phyloP scores from a whole-genome alignment of 2,329 filamentous ascomycete species.

The Cephalotrichum gorgonifer region DNA sequence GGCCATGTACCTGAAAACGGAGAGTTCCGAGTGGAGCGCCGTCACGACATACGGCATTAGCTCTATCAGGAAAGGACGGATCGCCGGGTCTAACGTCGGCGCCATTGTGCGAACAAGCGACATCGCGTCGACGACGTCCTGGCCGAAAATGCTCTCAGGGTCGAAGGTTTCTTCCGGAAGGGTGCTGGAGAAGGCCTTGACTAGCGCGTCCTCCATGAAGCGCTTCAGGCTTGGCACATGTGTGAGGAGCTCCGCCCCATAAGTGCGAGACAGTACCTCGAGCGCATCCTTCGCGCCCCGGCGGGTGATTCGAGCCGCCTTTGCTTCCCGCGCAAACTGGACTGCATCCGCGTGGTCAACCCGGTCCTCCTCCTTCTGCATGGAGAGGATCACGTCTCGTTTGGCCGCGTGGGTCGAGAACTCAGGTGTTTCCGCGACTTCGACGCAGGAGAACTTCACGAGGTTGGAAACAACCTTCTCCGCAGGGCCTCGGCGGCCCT shows the following conservation, averaged over 20 bases:
- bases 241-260: conserved; percentile 67
- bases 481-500: conserved; percentile 71
- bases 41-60: conserved; percentile 80
- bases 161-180: conserved; percentile 66
- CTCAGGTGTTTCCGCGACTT: conserved; percentile 94
- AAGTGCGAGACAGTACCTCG: conserved; percentile 73
- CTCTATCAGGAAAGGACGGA: conserved; percentile 72
- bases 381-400: conserved; percentile 73
- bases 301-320: conserved; percentile 78
- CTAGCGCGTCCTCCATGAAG: conserved; percentile 74
- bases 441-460: conserved; percentile 95
- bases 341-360: conserved; percentile 85
- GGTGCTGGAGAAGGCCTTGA: conserved; percentile 55
- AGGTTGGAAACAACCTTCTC: conserved; percentile 95
- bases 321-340: conserved; percentile 82
- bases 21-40: conserved; percentile 77
- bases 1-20: conserved; percentile 90
- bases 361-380: conserved; percentile 94
- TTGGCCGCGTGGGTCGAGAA: conserved; percentile 75
- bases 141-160: conserved; percentile 65
- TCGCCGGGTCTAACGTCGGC: conserved; percentile 69
- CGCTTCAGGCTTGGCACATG: conserved; percentile 72
- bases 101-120: conserved; percentile 85
- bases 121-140: conserved; percentile 88
- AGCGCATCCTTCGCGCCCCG: conserved; percentile 90